Conservation (phyloP, 2,329 filamentous ascomycete genomes). For the Apiospora pterosperma region DNA sequence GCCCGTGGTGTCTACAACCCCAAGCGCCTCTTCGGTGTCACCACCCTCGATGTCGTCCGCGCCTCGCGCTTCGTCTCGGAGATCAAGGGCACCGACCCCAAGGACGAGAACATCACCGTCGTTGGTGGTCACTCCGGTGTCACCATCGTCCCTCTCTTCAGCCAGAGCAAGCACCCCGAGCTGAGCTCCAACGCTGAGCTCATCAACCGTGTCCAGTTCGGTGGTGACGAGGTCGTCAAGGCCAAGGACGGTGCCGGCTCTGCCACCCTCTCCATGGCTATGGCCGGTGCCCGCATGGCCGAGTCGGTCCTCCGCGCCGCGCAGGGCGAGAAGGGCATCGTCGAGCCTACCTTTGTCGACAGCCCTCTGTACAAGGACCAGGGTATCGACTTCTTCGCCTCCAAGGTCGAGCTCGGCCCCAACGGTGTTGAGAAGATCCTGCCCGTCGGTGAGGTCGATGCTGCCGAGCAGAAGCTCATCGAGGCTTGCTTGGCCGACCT, state of each 20-base stretch:
- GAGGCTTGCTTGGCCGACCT: conserved; percentile 80
- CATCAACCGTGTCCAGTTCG: conserved; percentile 95
- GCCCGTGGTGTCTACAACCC: conserved; percentile 94
- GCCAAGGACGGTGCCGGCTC: conserved; percentile 98
- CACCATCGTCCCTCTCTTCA: conserved; percentile 97
- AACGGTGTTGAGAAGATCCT: conserved; percentile 94
- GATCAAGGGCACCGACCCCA: conserved; percentile 86
- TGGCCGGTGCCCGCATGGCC: conserved; percentile 81
- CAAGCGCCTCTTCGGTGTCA: conserved; percentile 98
- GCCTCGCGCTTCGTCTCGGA: conserved; percentile 96
- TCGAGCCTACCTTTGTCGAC: conserved; percentile 97
- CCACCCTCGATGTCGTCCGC: conserved; percentile 97
- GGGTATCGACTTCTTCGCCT: conserved; percentile 95
- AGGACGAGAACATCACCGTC: conserved; percentile 91
- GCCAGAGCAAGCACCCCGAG: conserved; percentile 83
- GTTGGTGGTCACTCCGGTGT: conserved; percentile 96
- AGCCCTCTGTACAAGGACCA: conserved; percentile 98
- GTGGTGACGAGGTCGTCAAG: conserved; percentile 98
- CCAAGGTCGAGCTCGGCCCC: conserved; percentile 91
- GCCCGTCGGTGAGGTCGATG: conserved; percentile 79
- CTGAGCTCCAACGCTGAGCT: conserved; percentile 77
- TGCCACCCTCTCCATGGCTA: conserved; percentile 97
- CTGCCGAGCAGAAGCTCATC: conserved; percentile 84
- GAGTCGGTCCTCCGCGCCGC: conserved; percentile 91
- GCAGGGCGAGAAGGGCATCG: conserved; percentile 89